These are phyloP conservation scores for Amanita rubescens DNA, from an alignment of 768 basidiomycete genomes.

Conservation along the genomic window DNA sequence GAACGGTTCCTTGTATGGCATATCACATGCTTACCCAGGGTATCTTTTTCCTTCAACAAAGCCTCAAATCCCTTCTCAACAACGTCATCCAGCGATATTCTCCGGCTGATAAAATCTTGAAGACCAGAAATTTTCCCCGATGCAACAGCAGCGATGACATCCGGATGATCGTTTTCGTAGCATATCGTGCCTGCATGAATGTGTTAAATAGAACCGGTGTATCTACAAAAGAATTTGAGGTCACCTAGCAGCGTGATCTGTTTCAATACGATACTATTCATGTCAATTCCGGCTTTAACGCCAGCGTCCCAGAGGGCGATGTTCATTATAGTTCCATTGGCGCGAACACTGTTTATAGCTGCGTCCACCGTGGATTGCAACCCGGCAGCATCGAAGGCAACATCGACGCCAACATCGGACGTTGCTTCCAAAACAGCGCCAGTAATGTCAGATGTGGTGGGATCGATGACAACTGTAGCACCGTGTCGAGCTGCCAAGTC, in stretches of 20 bases:
- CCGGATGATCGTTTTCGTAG: constrained; percentile 31
- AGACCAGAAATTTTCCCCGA: constrained; percentile 30
- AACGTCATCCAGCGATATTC: constrained; percentile 33
- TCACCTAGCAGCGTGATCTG: constrained; percentile 33
- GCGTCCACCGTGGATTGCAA: constrained; percentile 29
- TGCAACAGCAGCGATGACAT: constrained; percentile 31
- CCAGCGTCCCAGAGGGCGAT: constrained; percentile 36
- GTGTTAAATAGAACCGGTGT: not conserved
- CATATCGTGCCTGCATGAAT: constrained; percentile 24
- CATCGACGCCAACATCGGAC: constrained; percentile 29
- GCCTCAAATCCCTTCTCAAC: constrained; percentile 35
- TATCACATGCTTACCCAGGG: constrained; percentile 25
- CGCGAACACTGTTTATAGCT: constrained; percentile 27
- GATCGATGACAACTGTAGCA: constrained; percentile 31
- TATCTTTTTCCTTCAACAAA: constrained; percentile 32
- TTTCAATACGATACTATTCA: constrained; percentile 27
- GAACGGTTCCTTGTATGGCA: no score
- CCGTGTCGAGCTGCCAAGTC: constrained; percentile 28
- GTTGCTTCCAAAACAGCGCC: constrained; percentile 20
- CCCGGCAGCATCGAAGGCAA: constrained; percentile 42
- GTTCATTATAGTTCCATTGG: constrained; percentile 32
- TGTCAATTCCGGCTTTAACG: constrained; percentile 21
- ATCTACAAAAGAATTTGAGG: constrained; percentile 1
- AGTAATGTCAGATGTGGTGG: constrained; percentile 21
- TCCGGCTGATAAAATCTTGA: constrained; percentile 35